Base-by-base conservation (phyloP, 176 grass and related monocot species). In the Hyparrhenia diplandra region DNA sequence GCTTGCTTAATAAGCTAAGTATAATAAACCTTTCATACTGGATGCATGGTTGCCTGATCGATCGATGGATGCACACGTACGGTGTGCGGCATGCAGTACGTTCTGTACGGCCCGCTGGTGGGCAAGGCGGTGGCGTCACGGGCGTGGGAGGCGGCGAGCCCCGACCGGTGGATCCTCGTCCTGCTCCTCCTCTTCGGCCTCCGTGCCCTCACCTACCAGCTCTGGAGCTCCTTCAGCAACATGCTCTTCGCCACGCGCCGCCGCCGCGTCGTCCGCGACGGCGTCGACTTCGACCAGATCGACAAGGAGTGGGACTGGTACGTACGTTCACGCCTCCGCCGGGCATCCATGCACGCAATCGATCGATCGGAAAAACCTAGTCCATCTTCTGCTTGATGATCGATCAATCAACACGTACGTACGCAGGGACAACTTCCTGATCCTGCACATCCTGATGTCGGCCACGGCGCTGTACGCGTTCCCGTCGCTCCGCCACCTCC, bases 301-400 rank as follows among this genome's bases (percentile, higher is more conserved):
- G 96, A 99, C 84, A 85, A 66, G 49, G 92, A 99, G 88, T 99
- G 96, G 96, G 81, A 99, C 83, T 99, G 96, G 96, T 98, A 91
- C 31, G 72, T 6, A 5, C 18, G 5, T n/a, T 14, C 10, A 55
- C 20, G 51, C 18, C 47, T 18, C 14, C 6, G 36, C 3, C 2
- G 42, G 43, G n/a, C n/a, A n/a, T n/a, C n/a, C n/a, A n/a, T n/a
- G 43, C 43, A 16, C 12, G 47, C 43, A 16, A 46, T 46, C 45
- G 9, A 47, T 47, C 45, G 4, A 17, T 17, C 4, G 45, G 43
- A 16, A 14, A 3, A 46, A 16, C 43, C n/a, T n/a, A n/a, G n/a
- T n/a, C n/a, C n/a, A n/a, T n/a, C n/a, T n/a, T n/a, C n/a, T n/a
- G n/a, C 10, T 43, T 12, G 11, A 43, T 43, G 41, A n/a, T n/a